A percentile compares a stretch with the other conserved stretches of the same genome.
phyloP scores from a whole-genome alignment of 306 rosid species.

The Castanea crenata region DNA sequence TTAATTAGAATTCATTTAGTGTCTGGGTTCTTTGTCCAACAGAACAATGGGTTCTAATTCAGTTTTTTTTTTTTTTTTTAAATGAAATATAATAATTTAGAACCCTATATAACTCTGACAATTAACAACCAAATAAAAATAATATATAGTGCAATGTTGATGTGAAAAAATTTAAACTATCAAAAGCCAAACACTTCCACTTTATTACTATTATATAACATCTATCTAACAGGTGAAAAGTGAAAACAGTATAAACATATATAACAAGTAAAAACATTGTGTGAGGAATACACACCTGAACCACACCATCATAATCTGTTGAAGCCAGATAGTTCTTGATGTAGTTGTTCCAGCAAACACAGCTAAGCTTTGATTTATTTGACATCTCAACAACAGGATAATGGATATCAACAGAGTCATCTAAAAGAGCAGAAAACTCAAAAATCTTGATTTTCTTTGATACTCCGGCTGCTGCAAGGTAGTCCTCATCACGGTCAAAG shows the following conservation, averaged over 20 bases:
- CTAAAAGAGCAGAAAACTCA: conserved; percentile 71
- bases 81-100: too few species aligned
- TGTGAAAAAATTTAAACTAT: too few species aligned
- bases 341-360: conserved; percentile 95
- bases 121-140: too few species aligned
- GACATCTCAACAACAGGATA: conserved; percentile 88
- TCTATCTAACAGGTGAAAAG: not conserved
- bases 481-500: conserved; percentile 91
- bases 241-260: not conserved
- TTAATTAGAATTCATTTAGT: too few species aligned
- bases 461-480: conserved; percentile 91
- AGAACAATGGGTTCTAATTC: too few species aligned
- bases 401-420: conserved; percentile 76
- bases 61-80: too few species aligned
- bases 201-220: not conserved
- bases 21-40: too few species aligned
- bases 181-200: too few species aligned
- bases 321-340: conserved; percentile 92
- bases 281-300: conserved; percentile 63
- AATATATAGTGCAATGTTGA: too few species aligned
- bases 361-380: conserved; percentile 79
- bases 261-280: not conserved
- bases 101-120: too few species aligned
- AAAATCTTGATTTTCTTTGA: conserved; percentile 85
- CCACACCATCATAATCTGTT: conserved; percentile 82